These are phyloP conservation scores for Boletellus emodensis DNA, from an alignment of 768 basidiomycete species.

Conservation along the genomic window DNA sequence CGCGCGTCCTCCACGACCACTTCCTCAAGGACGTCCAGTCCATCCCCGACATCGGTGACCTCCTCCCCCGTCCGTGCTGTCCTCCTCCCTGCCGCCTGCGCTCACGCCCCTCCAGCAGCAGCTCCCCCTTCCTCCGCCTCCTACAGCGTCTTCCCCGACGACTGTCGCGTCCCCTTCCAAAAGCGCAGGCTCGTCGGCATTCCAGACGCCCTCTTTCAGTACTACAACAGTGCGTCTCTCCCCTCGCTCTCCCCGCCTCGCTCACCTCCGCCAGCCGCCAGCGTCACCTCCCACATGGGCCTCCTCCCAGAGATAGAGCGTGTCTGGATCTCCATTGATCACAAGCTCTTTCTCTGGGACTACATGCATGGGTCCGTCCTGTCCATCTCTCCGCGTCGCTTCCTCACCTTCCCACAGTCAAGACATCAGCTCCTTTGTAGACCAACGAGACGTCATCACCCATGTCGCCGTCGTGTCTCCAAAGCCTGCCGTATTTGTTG, in stretches of 20 bases:
- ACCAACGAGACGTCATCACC: constrained; percentile 86
- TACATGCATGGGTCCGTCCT: constrained; percentile 81
- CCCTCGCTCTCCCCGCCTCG: background rate
- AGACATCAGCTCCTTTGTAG: constrained; percentile 87
- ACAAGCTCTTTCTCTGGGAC: constrained; percentile 95
- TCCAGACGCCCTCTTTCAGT: constrained; percentile 73
- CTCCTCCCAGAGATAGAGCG: constrained; percentile 90
- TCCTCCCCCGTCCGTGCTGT: constrained; percentile 51
- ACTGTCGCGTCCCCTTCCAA: constrained; percentile 75
- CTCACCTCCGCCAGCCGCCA: constrained; percentile 46
- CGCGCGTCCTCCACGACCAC: constrained; percentile 62
- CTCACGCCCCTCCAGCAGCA: constrained; percentile 42
- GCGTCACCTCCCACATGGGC: constrained; percentile 80
- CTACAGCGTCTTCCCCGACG: constrained; percentile 75
- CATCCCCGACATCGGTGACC: constrained; percentile 73
- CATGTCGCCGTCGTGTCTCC: constrained; percentile 86
- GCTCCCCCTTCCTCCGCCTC: constrained; percentile 67
- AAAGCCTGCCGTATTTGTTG: constrained; percentile 83
- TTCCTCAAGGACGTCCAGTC: constrained; percentile 69
- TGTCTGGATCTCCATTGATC: constrained; percentile 93
- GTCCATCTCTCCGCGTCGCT: background rate
- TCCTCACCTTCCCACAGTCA: constrained; percentile 45
- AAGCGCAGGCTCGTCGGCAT: constrained; percentile 73
- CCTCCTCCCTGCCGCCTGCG: background rate
- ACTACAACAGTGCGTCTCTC: constrained; percentile 60